A percentile compares a stretch with the other conserved stretches of the same genome.
These are phyloP conservation scores for Mycena filopes DNA, from an alignment of 768 basidiomycete genomes.

Conservation along the genomic window DNA sequence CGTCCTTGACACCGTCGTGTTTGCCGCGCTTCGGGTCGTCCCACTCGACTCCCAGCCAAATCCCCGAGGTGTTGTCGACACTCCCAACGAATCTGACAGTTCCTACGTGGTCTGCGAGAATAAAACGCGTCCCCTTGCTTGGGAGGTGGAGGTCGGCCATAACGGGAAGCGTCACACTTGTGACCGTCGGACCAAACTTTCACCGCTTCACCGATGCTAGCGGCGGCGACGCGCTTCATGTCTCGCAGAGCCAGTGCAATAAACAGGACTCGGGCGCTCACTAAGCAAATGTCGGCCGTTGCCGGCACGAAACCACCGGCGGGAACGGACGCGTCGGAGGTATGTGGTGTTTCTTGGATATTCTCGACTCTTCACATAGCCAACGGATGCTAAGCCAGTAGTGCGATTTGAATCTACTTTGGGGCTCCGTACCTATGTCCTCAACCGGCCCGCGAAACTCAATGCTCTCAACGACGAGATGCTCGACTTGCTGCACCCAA, in stretches of 20 bases:
- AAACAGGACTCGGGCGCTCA: slow-evolving; percentile 56
- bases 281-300: slow-evolving; percentile 56
- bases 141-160: slow-evolving; percentile 44
- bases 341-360: slow-evolving; percentile 36
- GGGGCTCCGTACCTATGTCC: slow-evolving; percentile 71
- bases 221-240: slow-evolving; percentile 48
- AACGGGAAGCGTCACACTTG: slow-evolving; percentile 25
- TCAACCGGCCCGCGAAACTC: slow-evolving; percentile 83
- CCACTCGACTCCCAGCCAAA: slow-evolving; percentile 99
- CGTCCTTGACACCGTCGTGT: slow-evolving; percentile 86
- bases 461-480: slow-evolving; percentile 87
- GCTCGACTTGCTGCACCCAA: slow-evolving; percentile 74
- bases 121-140: slow-evolving; percentile 65
- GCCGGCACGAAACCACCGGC: slow-evolving; percentile 46
- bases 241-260: slow-evolving; percentile 51
- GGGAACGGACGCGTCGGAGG: slow-evolving; percentile 45
- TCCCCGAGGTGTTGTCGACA: slow-evolving; percentile 70
- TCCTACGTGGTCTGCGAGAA: slow-evolving; percentile 63
- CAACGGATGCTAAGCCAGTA: slow-evolving; percentile 48
- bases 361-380: slow-evolving; percentile 29
- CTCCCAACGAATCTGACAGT: slow-evolving; percentile 77
- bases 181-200: slow-evolving; percentile 21
- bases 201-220: slow-evolving; percentile 43
- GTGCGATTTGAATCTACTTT: slow-evolving; percentile 79
- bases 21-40: slow-evolving; percentile 87